Evolutionary conservation across 176 grass and related monocot species (phyloP).

Genomic region (Carex pumila): DNA sequence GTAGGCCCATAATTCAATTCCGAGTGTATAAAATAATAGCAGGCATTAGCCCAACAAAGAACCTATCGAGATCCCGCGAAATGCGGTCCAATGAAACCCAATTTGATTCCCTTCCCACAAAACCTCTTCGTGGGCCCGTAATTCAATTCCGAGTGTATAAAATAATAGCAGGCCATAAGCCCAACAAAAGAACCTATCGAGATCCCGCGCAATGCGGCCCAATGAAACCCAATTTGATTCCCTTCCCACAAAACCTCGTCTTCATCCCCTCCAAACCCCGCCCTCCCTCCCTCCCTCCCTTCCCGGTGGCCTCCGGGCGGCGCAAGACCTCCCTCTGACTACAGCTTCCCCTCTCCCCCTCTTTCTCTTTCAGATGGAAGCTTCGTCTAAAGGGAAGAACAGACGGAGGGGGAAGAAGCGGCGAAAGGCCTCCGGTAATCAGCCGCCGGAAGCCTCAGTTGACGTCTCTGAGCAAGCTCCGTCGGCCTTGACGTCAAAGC

Average conservation of each 20-base stretch:
- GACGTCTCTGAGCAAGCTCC: neutral
- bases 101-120: neutral
- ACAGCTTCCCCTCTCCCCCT: neutral
- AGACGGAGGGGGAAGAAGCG: constrained; percentile 19
- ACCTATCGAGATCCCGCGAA: too few species aligned
- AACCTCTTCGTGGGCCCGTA: neutral
- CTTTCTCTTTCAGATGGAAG: neutral
- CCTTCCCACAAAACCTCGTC: neutral
- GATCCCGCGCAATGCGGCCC: neutral
- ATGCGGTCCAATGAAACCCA: neutral
- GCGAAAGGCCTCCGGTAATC: constrained; percentile 18
- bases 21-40: neutral
- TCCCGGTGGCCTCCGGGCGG: neutral
- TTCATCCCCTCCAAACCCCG: neutral
- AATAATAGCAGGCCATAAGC: neutral
- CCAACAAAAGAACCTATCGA: too few species aligned
- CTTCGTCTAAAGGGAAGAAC: neutral
- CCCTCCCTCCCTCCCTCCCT: neutral
- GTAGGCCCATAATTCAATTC: too few species aligned
- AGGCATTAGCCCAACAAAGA: neutral
- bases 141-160: neutral
- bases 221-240: neutral
- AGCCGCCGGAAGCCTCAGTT: neutral
- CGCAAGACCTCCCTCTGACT: neutral
- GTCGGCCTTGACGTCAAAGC: neutral